These are phyloP conservation scores for Tricholoma hemisulphureum DNA, from an alignment of 768 basidiomycete genomes.

Conservation along the genomic window DNA sequence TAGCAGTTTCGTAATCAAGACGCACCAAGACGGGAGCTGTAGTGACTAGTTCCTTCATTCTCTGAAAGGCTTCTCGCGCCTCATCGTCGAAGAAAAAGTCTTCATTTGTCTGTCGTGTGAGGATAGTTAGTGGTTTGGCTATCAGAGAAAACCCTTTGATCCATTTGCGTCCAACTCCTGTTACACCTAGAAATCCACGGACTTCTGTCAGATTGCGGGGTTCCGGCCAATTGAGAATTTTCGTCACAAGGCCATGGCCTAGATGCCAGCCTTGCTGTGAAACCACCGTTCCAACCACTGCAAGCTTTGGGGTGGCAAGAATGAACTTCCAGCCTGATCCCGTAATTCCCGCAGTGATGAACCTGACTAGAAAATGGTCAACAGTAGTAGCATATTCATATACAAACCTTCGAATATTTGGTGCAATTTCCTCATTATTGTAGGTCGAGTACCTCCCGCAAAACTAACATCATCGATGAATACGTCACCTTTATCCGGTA, in stretches of 20 bases:
- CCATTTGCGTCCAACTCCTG: conserved; percentile 16
- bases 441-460: conserved; percentile 19
- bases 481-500: too few relatives aligned
- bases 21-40: conserved; percentile 27
- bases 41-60: conserved; percentile 20
- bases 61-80: conserved; percentile 21
- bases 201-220: too few relatives aligned
- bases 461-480: too few relatives aligned
- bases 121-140: conserved; percentile 24
- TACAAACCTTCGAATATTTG: conserved; percentile 26
- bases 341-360: too few relatives aligned
- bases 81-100: conserved; percentile 28
- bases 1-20: conserved; percentile 29
- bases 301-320: too few relatives aligned
- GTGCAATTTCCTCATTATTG: conserved; percentile 13
- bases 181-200: conserved; percentile 23
- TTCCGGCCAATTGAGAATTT: too few relatives aligned
- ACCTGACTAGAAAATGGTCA: too few relatives aligned
- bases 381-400: conserved; percentile 22
- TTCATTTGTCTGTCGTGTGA: not conserved
- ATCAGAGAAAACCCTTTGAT: too few relatives aligned
- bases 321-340: too few relatives aligned
- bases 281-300: too few relatives aligned
- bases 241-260: too few relatives aligned
- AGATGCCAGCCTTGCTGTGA: too few relatives aligned